Percentiles rank a stretch among this genome's conserved stretches.
phyloP scores from a whole-genome alignment of 352 stramenopile species.

The Thalassiosira mediterranea region DNA sequence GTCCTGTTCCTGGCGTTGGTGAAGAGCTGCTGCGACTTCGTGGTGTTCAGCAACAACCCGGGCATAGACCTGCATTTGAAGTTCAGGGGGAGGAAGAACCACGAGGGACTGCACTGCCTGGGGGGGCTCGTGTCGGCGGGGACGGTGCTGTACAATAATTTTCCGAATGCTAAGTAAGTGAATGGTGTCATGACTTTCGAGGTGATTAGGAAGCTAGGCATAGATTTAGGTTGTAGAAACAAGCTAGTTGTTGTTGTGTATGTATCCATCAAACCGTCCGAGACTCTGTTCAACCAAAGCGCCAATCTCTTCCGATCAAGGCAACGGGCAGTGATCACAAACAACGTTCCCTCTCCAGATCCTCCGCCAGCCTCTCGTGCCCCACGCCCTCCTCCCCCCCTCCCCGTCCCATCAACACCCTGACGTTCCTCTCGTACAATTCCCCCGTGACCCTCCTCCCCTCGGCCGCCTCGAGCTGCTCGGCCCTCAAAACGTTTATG shows the following conservation, averaged over 20 bases:
- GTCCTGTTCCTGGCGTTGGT: conserved; percentile 65
- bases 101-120: conserved; percentile 78
- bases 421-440: conserved; percentile 77
- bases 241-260: no score
- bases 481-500: conserved; percentile 77
- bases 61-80: conserved; percentile 80
- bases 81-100: conserved; percentile 73
- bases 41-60: conserved; percentile 82
- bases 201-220: no score
- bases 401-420: conserved; percentile 52
- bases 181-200: no score
- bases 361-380: conserved; percentile 50
- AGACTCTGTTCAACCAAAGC: no score
- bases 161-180: conserved; percentile 60
- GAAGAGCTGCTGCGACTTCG: conserved; percentile 75
- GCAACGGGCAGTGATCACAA: no score
- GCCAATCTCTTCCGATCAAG: no score
- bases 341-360: no score
- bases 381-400: conserved; percentile 49
- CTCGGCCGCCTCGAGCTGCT: conserved; percentile 76
- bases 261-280: no score
- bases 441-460: conserved; percentile 46
- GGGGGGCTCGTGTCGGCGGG: conserved; percentile 71
- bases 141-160: conserved; percentile 82
- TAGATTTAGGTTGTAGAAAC: no score